These are phyloP conservation scores for Beauveria australis DNA, from an alignment of 2,329 filamentous ascomycete genomes.

Conservation along the genomic window DNA sequence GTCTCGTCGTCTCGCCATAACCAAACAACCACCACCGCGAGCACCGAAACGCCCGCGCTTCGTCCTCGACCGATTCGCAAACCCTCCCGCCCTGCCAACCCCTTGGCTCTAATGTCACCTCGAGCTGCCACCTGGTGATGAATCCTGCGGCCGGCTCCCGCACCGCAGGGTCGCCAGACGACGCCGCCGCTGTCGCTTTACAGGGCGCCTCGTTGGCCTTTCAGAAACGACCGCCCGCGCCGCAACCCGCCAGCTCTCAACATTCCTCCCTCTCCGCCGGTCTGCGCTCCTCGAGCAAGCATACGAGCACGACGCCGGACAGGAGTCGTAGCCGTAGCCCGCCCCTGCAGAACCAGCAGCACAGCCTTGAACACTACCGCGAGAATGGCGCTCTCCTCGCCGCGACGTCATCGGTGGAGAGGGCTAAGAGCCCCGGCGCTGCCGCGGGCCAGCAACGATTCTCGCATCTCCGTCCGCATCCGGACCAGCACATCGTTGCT, in stretches of 20 bases:
- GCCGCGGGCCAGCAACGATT: slow-evolving; percentile 13
- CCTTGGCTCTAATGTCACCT: slow-evolving; percentile 15
- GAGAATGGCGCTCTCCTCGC: slow-evolving; percentile 36
- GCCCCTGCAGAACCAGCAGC: slow-evolving; percentile 14
- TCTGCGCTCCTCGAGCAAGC: neutral
- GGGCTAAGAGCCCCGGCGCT: slow-evolving; percentile 6
- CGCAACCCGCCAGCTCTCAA: neutral
- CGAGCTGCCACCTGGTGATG: slow-evolving; percentile 22
- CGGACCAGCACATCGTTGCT: slow-evolving; percentile 22
- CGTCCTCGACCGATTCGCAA: neutral
- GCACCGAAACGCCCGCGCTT: too few relatives aligned
- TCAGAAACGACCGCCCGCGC: slow-evolving; percentile 24
- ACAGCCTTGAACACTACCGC: slow-evolving; percentile 7
- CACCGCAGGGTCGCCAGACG: slow-evolving; percentile 23
- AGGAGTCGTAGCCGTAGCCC: slow-evolving; percentile 12
- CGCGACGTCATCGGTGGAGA: slow-evolving; percentile 28
- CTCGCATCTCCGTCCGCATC: slow-evolving; percentile 19
- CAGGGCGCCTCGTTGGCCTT: slow-evolving; percentile 50
- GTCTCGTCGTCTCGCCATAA: too few relatives aligned
- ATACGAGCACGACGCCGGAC: neutral
- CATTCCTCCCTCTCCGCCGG: neutral
- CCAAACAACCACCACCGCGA: neutral
- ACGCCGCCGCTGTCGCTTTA: slow-evolving; percentile 38
- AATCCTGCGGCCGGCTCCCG: slow-evolving; percentile 23
- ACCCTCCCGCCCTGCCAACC: neutral